These are phyloP conservation scores for Populus deltoides DNA, from an alignment of 345 rosid genomes.

Conservation along the genomic window DNA sequence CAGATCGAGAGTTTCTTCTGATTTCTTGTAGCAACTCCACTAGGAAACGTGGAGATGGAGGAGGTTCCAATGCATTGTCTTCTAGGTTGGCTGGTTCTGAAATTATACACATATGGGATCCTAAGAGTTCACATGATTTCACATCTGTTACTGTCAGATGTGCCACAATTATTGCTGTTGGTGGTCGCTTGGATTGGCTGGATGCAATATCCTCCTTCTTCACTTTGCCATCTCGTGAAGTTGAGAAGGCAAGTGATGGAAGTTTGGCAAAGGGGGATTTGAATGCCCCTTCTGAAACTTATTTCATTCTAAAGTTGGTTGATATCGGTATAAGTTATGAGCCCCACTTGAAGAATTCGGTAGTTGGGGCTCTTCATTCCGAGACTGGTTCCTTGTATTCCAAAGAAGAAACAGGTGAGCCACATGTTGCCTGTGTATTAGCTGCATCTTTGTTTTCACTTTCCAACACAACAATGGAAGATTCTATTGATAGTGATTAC, in stretches of 20 bases:
- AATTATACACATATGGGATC: constrained; percentile 62
- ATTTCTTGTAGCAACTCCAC: constrained; percentile 78
- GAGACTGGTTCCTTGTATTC: constrained; percentile 26
- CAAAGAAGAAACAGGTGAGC: constrained; percentile 35
- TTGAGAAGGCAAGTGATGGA: constrained; percentile 30
- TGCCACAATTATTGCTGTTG: constrained; percentile 74
- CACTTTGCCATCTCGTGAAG: constrained; percentile 40
- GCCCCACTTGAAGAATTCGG: constrained; percentile 49
- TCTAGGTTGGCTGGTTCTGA: constrained; percentile 82
- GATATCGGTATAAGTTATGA: constrained; percentile 90
- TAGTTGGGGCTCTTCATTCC: constrained; percentile 18
- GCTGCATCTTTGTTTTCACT: constrained; percentile 82
- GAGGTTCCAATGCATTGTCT: constrained; percentile 86
- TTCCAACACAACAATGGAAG: constrained; percentile 40
- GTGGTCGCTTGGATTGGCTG: constrained; percentile 97
- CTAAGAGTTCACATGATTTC: constrained; percentile 40
- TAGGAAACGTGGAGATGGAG: constrained; percentile 93
- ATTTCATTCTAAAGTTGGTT: constrained; percentile 69
- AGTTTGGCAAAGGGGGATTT: constrained; percentile 33
- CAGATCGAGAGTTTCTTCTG: constrained; percentile 58
- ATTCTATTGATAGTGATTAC: constrained; percentile 46
- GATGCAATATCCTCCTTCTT: constrained; percentile 69
- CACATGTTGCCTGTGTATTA: constrained; percentile 64
- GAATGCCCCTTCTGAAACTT: constrained; percentile 37
- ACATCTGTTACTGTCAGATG: constrained; percentile 66